A percentile compares a stretch with the other conserved stretches of the same genome.
Evolutionary conservation across 2,329 filamentous ascomycete species (phyloP).

Genomic region (Intubia oerlemansii): DNA sequence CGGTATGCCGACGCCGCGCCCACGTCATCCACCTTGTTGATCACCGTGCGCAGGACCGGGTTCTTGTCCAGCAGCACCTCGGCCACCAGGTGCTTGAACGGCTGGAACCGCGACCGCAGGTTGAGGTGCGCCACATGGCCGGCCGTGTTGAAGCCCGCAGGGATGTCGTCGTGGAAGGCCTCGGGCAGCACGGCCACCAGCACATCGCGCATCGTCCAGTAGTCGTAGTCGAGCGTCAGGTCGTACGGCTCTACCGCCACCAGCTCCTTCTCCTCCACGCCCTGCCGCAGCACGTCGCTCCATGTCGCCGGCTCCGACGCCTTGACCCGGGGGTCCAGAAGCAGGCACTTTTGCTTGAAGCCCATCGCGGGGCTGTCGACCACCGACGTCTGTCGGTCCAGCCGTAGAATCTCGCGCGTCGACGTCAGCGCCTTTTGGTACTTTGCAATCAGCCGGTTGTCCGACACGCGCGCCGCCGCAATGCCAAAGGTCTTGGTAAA

Average conservation of each 20-base stretch:
- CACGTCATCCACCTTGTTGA: slow-evolving; percentile 86
- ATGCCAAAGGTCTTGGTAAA: slow-evolving; percentile 60
- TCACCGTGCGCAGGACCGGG: slow-evolving; percentile 59
- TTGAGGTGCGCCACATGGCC: slow-evolving; percentile 91
- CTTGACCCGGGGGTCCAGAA: slow-evolving; percentile 35
- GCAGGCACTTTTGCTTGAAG: slow-evolving; percentile 30
- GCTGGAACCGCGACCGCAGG: slow-evolving; percentile 59
- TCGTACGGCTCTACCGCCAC: slow-evolving; percentile 55
- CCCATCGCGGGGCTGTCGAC: slow-evolving; percentile 35
- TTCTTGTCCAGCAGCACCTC: slow-evolving; percentile 84
- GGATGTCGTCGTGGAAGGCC: slow-evolving; percentile 59
- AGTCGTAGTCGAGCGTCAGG: slow-evolving; percentile 57
- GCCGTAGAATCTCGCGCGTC: slow-evolving; percentile 41
- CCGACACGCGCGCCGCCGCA: slow-evolving; percentile 56
- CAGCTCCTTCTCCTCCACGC: slow-evolving; percentile 46
- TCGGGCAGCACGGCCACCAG: slow-evolving; percentile 64
- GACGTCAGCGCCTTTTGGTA: slow-evolving; percentile 45
- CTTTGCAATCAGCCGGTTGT: slow-evolving; percentile 51
- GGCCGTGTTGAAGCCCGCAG: slow-evolving; percentile 68
- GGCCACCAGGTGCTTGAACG: slow-evolving; percentile 72
- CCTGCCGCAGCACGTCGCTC: slow-evolving; percentile 46
- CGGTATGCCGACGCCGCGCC: slow-evolving; percentile 70
- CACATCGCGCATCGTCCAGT: slow-evolving; percentile 82
- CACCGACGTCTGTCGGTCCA: slow-evolving; percentile 43
- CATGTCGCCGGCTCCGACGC: slow-evolving; percentile 47